Evolutionary conservation across 257 asterid species (phyloP).

Genomic region (Solanum paucissectum): DNA sequence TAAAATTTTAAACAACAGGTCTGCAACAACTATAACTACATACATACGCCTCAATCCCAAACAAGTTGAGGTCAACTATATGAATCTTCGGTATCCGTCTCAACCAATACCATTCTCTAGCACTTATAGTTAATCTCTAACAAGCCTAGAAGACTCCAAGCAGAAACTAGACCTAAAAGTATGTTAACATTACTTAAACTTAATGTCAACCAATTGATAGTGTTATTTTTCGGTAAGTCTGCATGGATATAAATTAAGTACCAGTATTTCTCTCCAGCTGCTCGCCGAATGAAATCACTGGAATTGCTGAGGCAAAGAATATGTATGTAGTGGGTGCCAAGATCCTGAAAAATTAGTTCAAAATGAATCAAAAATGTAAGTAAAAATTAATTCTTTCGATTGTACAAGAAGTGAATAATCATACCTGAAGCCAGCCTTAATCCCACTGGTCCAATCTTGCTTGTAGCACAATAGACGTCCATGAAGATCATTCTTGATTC

Average conservation of each 20-base stretch:
- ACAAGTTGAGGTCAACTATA: neutral
- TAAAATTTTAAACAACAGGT: too few relatives aligned
- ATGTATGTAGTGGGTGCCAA: conserved; percentile 81
- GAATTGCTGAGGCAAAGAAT: conserved; percentile 81
- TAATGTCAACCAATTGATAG: neutral
- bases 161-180: neutral
- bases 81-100: neutral
- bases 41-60: neutral
- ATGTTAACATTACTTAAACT: too few relatives aligned
- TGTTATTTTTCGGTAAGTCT: neutral
- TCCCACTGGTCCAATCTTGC: conserved; percentile 84
- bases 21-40: neutral
- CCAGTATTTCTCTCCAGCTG: conserved; percentile 77
- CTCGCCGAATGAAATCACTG: conserved; percentile 79
- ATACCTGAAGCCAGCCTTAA: conserved; percentile 68
- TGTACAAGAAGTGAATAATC: neutral
- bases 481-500: conserved; percentile 63
- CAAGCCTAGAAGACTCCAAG: neutral
- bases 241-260: neutral
- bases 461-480: conserved; percentile 69
- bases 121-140: neutral
- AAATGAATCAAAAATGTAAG: neutral
- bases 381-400: neutral
- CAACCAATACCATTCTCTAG: neutral
- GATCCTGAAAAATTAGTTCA: conserved; percentile 29